A percentile compares a stretch with the other conserved stretches of the same genome.
Conservation (phyloP, 1,284 basidiomycete genomes). For the Peniophora sp. region DNA sequence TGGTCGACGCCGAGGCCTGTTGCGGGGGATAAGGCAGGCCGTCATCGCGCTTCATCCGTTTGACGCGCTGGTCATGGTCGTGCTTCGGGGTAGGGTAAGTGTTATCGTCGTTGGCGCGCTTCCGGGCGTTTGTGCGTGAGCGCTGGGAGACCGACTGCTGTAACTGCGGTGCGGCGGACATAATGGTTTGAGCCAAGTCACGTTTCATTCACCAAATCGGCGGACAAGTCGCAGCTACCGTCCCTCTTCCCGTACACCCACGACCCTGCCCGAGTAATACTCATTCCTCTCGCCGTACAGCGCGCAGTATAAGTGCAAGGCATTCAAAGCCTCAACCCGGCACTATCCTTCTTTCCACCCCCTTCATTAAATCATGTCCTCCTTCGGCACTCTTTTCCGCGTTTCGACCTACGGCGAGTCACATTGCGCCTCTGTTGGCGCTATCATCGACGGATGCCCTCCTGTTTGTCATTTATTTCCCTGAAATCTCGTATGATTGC, state of each 20-base stretch:
- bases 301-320: constrained; percentile 1
- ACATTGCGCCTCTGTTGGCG: constrained; percentile 95
- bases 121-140: constrained; percentile 47
- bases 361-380: constrained; percentile 60
- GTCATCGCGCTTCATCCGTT: constrained; percentile 57
- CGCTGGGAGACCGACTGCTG: neutral
- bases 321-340: constrained; percentile 1
- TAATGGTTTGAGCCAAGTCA: too few relatives aligned
- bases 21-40: constrained; percentile 14
- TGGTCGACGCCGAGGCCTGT: constrained; percentile 6
- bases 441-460: constrained; percentile 95
- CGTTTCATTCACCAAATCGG: too few relatives aligned
- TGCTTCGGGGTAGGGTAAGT: constrained; percentile 52
- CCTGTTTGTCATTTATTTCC: constrained; percentile 56
- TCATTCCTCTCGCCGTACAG: neutral
- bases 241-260: constrained; percentile 2
- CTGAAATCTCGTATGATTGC: neutral
- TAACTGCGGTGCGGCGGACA: neutral
- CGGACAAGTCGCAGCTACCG: neutral
- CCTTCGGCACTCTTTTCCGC: constrained; percentile 85
- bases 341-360: constrained; percentile 2
- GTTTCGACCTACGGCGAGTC: constrained; percentile 98
- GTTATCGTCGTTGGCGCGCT: constrained; percentile 53
- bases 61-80: constrained; percentile 60
- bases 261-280: neutral